A percentile compares a stretch with the other conserved stretches of the same genome.
phyloP scores from a whole-genome alignment of 177 flowering plant species.

The Vitis hybrid region DNA sequence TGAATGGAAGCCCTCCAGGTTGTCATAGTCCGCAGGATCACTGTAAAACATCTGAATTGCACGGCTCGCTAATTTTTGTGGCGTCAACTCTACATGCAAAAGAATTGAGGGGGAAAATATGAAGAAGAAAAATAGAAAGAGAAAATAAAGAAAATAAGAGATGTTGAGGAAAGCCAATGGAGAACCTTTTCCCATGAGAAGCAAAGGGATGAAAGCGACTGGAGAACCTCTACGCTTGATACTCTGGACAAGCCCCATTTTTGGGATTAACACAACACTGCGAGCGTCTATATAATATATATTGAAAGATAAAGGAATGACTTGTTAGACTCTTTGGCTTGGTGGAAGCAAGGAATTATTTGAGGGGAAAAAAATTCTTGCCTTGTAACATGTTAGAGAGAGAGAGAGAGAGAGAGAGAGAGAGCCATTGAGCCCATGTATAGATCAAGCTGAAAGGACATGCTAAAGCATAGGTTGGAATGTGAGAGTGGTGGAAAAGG shows the following conservation, averaged over 20 bases:
- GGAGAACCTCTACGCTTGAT: slow-evolving; percentile 40
- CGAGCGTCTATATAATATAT: background rate
- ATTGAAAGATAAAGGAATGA: slow-evolving; percentile 1
- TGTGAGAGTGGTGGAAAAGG: too few species aligned
- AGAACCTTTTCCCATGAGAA: too few species aligned
- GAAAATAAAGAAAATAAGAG: background rate
- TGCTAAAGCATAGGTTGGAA: too few species aligned
- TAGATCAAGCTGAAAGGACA: too few species aligned
- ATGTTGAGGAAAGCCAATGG: too few species aligned
- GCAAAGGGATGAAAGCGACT: background rate
- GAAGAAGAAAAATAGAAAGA: background rate
- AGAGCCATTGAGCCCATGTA: too few species aligned
- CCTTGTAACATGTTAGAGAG: slow-evolving; percentile 11
- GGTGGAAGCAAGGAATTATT: slow-evolving; percentile 23
- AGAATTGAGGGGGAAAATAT: background rate
- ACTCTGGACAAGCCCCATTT: slow-evolving; percentile 43
- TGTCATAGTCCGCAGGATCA: background rate
- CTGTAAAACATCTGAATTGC: too few species aligned
- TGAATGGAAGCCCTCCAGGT: slow-evolving; percentile 46
- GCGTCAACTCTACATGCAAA: too few species aligned
- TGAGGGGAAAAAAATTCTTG: slow-evolving; percentile 6
- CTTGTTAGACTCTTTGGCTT: slow-evolving; percentile 4
- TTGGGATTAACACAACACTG: background rate
- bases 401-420: too few species aligned
- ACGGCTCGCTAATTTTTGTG: too few species aligned